phyloP scores from a whole-genome alignment of 768 basidiomycete genomes.

The Rhizopogon rudus region DNA sequence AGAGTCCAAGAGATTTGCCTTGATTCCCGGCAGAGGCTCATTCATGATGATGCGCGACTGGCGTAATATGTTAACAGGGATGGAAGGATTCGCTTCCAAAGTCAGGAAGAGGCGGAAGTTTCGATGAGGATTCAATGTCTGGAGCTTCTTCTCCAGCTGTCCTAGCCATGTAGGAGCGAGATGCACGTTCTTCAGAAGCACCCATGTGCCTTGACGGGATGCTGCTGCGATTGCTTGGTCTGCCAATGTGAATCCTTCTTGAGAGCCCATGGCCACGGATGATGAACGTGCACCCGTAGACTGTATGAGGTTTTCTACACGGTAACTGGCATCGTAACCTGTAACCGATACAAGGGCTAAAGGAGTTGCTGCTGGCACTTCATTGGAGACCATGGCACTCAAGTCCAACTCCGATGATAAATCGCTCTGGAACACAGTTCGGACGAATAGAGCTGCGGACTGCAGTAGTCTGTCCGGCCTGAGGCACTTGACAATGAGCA shows the following conservation, averaged over 20 bases:
- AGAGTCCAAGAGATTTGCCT: conserved; percentile 92
- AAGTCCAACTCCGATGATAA: conserved; percentile 80
- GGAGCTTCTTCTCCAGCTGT: conserved; percentile 93
- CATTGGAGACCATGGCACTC: conserved; percentile 68
- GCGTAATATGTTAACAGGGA: conserved; percentile 94
- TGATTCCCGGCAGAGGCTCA: conserved; percentile 95
- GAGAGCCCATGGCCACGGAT: conserved; percentile 97
- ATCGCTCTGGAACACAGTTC: conserved; percentile 73
- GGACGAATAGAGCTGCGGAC: conserved; percentile 72
- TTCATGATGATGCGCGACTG: conserved; percentile 98
- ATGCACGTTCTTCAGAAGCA: conserved; percentile 96
- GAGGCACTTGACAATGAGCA: conserved; percentile 84
- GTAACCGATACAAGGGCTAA: conserved; percentile 89
- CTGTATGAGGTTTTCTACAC: conserved; percentile 83
- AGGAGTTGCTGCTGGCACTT: conserved; percentile 77
- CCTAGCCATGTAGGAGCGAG: conserved; percentile 94
- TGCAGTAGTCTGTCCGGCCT: conserved; percentile 90
- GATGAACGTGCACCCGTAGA: conserved; percentile 72
- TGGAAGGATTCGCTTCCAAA: conserved; percentile 93
- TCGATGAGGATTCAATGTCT: conserved; percentile 83
- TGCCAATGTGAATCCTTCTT: conserved; percentile 93
- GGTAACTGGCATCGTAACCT: conserved; percentile 98
- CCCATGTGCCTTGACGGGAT: conserved; percentile 92
- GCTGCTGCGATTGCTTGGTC: conserved; percentile 95
- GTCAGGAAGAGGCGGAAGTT: conserved; percentile 97